Base-by-base conservation (phyloP, 1,139 yeast genomes). In the Candida anutae region DNA sequence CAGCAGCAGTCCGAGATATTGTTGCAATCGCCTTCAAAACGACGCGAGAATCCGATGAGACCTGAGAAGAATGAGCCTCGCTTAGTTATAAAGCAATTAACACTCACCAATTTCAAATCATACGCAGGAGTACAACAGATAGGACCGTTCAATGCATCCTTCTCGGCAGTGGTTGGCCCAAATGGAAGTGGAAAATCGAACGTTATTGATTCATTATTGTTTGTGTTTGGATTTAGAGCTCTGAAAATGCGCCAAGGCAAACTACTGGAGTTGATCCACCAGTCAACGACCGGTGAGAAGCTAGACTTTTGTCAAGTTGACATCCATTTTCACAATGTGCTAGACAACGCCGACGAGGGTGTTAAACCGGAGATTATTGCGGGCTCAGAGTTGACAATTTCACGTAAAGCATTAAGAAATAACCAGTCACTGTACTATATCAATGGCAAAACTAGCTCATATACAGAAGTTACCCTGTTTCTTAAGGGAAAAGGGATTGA, bases 91-190 rank as follows among this genome's bases (percentile, higher is more conserved):
- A 62, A 77, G 24, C 73, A 74, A 42, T 56, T 90, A 19, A 81
- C 79, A 0, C 63, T 93, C 26, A 78, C 79, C 4, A 82, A 93
- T 48, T 93, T 90, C 69, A 93, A 93, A 48, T 87, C 97, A 0
- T 93, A 93, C 50, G 97, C 97, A 0, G 98, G 98, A 0, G 60
- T 69, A n/a, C 97, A 90, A 55, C 74, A 74, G 6, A 83, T 93
- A 34, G 99, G 99, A 0, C 98, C 99, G 0, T 93, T 93, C 53
- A 82, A 90, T 49, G 61, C 87, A 24, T 84, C 94, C 2, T 93
- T 93, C 49, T 84, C 95, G 6, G 96, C 99, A 0, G 94, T 93
- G 6, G 97, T 93, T n/a, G 99, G 99, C 0, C 98, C 98, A 4
- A 93, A 93, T 51, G 99, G 99, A 17, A 83, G 95, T 22, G 98